phyloP scores from a whole-genome alignment of 2,329 filamentous ascomycete species.

The Byssoonygena ceratinophila region DNA sequence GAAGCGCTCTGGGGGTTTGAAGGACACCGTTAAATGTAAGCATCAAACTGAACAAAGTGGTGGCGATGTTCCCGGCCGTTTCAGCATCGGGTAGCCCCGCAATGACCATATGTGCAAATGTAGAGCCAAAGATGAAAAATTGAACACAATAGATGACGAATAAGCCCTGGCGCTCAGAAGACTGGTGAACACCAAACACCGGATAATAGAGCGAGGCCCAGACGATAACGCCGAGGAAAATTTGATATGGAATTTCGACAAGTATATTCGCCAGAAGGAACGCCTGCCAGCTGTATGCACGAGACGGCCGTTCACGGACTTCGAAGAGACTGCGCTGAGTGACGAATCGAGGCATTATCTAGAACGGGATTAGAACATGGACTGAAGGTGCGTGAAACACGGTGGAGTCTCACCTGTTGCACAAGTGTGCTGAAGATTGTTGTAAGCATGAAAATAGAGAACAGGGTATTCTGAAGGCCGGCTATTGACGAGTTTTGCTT shows the following conservation, averaged over 20 bases:
- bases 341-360: conserved; percentile 69
- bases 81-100: conserved; percentile 65
- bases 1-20: conserved; percentile 50
- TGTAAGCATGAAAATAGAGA: conserved; percentile 69
- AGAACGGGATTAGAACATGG: too few species aligned
- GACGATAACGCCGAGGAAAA: conserved; percentile 61
- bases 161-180: conserved; percentile 59
- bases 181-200: conserved; percentile 50
- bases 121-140: conserved; percentile 71
- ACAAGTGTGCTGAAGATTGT: conserved; percentile 46
- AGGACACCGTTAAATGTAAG: conserved; percentile 67
- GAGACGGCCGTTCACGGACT: conserved; percentile 71
- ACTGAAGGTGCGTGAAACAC: too few species aligned
- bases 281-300: conserved; percentile 74
- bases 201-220: conserved; percentile 81
- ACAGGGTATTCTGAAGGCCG: conserved; percentile 77
- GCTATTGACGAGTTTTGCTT: conserved; percentile 60
- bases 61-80: conserved; percentile 64
- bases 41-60: conserved; percentile 60
- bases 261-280: conserved; percentile 76
- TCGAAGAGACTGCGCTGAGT: conserved; percentile 73
- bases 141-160: conserved; percentile 67
- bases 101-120: conserved; percentile 69
- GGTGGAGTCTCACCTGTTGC: conserved; percentile 42
- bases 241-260: conserved; percentile 78